Evolutionary conservation across 495 filamentous ascomycete genomes (phyloP).

Genomic region (Gamarada debralockiae): DNA sequence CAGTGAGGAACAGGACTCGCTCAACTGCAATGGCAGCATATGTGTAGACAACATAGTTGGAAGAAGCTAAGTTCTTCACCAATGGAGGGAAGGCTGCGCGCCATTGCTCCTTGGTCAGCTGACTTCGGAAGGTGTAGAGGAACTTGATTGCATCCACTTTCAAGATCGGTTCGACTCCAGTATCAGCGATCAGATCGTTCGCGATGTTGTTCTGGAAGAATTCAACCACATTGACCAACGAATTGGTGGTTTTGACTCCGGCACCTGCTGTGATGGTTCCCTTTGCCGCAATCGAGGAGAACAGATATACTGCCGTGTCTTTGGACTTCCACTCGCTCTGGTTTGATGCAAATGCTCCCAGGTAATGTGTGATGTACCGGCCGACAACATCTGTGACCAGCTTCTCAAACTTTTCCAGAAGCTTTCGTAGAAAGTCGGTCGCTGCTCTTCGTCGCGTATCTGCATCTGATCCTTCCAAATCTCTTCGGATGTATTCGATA

Average conservation of each 20-base stretch:
- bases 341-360: conserved; percentile 62
- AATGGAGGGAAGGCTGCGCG: conserved; percentile 81
- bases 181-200: conserved; percentile 65
- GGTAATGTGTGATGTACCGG: conserved; percentile 76
- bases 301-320: conserved; percentile 94
- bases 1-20: conserved; percentile 75
- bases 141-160: conserved; percentile 98
- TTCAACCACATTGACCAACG: conserved; percentile 76
- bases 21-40: conserved; percentile 96
- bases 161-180: conserved; percentile 72
- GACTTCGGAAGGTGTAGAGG: conserved; percentile 90
- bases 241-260: conserved; percentile 86
- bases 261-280: conserved; percentile 77
- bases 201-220: conserved; percentile 93
- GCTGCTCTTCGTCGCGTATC: conserved; percentile 89
- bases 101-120: conserved; percentile 82
- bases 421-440: conserved; percentile 84
- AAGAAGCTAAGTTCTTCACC: conserved; percentile 80
- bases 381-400: conserved; percentile 78
- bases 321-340: conserved; percentile 89
- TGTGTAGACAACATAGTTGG: conserved; percentile 93
- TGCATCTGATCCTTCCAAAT: conserved; percentile 93
- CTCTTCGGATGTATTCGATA: conserved; percentile 94
- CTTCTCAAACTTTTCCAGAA: conserved; percentile 82
- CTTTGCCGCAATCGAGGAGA: conserved; percentile 89